phyloP scores from a whole-genome alignment of 2,329 filamentous ascomycete genomes.

The Rhexocercosporidium sp. region DNA sequence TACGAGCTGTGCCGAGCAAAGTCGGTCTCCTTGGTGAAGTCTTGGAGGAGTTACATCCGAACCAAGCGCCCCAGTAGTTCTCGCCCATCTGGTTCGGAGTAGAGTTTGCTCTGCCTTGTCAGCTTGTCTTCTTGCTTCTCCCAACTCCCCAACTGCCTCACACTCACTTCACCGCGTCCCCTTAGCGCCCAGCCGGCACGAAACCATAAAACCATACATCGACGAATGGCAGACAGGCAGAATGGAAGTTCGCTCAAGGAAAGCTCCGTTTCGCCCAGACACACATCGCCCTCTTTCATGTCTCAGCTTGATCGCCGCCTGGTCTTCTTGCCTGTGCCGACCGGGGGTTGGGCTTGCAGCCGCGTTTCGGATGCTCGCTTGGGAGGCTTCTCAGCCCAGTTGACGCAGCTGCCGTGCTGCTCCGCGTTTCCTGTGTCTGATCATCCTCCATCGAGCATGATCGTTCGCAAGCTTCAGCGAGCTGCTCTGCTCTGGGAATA shows the following conservation, averaged over 20 bases:
- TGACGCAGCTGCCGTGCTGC: slow-evolving; percentile 17
- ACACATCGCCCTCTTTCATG: slow-evolving; percentile 6
- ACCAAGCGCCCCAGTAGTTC: too few species aligned
- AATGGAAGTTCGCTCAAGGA: not conserved
- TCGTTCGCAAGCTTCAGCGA: not conserved
- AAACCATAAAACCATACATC: not conserved
- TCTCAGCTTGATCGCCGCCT: slow-evolving; percentile 5
- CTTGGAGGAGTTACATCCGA: not conserved
- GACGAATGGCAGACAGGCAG: not conserved
- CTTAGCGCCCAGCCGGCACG: slow-evolving; percentile 1
- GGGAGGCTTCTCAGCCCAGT: slow-evolving; percentile 7
- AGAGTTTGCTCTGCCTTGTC: not conserved
- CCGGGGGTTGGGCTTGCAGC: not conserved
- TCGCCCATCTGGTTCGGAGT: too few species aligned
- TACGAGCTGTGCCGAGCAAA: not conserved
- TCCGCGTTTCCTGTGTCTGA: slow-evolving; percentile 22
- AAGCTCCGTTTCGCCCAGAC: slow-evolving; percentile 20
- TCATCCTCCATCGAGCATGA: slow-evolving; percentile 10
- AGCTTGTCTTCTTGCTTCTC: not conserved
- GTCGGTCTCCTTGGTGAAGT: not conserved
- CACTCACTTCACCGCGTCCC: not conserved
- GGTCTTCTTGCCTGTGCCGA: not conserved
- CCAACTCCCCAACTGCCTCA: too few species aligned
- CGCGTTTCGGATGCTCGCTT: slow-evolving; percentile 26
- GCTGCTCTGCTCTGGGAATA: slow-evolving; percentile 22